Conservation (phyloP, 495 filamentous ascomycete species). For the Bacidia gigantensis region DNA sequence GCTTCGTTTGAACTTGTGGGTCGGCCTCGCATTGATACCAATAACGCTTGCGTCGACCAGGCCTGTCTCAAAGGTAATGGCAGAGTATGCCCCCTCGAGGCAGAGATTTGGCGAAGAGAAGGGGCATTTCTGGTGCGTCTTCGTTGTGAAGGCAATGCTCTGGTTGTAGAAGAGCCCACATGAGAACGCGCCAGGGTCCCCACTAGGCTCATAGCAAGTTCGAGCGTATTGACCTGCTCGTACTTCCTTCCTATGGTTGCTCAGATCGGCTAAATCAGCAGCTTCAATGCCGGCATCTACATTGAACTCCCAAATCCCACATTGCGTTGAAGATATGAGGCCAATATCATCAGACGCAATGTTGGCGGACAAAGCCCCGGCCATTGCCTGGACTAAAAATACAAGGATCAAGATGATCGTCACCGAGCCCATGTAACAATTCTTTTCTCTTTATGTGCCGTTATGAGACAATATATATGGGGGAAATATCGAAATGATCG, state of each 20-base stretch:
- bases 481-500: no score
- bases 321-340: constrained; percentile 11
- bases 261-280: constrained; percentile 12
- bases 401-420: constrained; percentile 3
- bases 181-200: not conserved
- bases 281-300: constrained; percentile 9
- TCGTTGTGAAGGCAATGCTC: constrained; percentile 9
- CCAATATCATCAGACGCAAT: constrained; percentile 11
- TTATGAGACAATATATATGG: no score
- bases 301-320: constrained; percentile 16
- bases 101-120: constrained; percentile 14
- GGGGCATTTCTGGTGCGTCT: constrained; percentile 12
- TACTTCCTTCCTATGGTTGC: constrained; percentile 11
- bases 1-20: constrained; percentile 14
- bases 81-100: constrained; percentile 6
- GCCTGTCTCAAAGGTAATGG: constrained; percentile 15
- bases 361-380: constrained; percentile 6
- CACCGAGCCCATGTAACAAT: no score
- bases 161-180: constrained; percentile 18
- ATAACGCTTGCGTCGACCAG: constrained; percentile 16
- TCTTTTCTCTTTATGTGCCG: no score
- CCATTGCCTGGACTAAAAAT: constrained; percentile 6
- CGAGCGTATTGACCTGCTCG: constrained; percentile 16
- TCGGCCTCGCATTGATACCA: constrained; percentile 11
- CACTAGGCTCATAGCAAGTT: constrained; percentile 13